Conservation (phyloP, 2,329 filamentous ascomycete genomes). For the Apiospora aurea region DNA sequence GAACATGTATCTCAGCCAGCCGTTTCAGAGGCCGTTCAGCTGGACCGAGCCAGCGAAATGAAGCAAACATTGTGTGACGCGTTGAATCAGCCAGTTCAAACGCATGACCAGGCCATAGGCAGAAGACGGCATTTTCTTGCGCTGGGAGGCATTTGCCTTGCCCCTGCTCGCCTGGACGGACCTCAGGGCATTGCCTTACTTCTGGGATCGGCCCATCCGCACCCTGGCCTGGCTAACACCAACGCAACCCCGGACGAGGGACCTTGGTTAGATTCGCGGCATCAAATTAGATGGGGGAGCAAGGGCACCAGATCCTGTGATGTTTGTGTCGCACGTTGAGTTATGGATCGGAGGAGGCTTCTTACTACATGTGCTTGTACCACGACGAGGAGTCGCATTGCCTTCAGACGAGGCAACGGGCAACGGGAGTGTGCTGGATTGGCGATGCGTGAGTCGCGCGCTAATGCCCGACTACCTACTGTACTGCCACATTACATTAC, state of each 20-base stretch:
- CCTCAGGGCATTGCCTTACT: background rate
- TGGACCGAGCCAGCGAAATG: background rate
- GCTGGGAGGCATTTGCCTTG: background rate
- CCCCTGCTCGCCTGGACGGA: no score
- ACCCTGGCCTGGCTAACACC: background rate
- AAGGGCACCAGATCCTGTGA: constrained; percentile 2
- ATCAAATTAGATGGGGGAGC: background rate
- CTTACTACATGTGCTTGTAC: background rate
- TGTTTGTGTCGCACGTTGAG: background rate
- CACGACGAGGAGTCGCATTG: background rate
- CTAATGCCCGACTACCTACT: background rate
- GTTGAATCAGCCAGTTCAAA: background rate
- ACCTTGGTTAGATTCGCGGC: background rate
- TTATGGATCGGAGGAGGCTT: background rate
- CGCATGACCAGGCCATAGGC: background rate
- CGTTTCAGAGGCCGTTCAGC: constrained; percentile 7
- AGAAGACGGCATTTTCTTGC: background rate
- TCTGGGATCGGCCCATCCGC: background rate
- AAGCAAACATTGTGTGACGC: background rate
- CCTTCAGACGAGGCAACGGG: background rate
- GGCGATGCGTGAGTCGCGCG: constrained; percentile 7
- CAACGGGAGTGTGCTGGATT: background rate
- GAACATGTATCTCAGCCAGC: background rate
- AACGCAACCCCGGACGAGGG: background rate
- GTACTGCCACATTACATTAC: background rate